Percentiles rank a stretch among this genome's conserved stretches.
Conservation (phyloP, 2,329 filamentous ascomycete species). For the Macrophomina tecta region DNA sequence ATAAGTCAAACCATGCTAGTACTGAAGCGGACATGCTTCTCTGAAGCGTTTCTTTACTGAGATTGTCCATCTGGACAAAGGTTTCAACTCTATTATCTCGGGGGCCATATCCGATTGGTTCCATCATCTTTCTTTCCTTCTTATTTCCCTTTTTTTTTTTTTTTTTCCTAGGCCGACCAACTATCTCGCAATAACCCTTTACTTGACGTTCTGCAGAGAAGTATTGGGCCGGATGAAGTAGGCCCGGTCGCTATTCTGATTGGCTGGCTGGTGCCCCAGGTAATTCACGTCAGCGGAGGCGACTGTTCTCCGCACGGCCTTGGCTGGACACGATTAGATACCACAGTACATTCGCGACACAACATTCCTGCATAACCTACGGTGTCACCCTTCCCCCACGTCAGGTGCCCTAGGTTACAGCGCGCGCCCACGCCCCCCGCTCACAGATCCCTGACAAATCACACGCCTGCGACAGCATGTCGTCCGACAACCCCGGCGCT, state of each 20-base stretch:
- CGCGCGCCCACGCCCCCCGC: background rate
- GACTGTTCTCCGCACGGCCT: slow-evolving; percentile 1
- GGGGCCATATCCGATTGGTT: too few relatives aligned
- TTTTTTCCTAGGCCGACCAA: background rate
- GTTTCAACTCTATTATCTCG: background rate
- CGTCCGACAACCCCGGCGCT: slow-evolving; percentile 15
- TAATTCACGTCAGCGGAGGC: slow-evolving; percentile 23
- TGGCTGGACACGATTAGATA: slow-evolving; percentile 6
- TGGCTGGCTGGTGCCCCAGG: slow-evolving; percentile 3
- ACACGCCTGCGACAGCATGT: slow-evolving; percentile 23
- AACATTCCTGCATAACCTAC: slow-evolving; percentile 27
- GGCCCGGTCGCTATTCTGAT: background rate
- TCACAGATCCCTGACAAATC: slow-evolving; percentile 17
- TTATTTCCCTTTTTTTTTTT: too few relatives aligned
- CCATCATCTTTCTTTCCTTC: too few relatives aligned
- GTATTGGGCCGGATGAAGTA: background rate
- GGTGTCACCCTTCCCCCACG: slow-evolving; percentile 23
- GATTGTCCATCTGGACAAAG: too few relatives aligned
- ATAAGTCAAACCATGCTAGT: too few relatives aligned
- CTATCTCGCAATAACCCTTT: background rate
- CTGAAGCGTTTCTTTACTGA: too few relatives aligned
- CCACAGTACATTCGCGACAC: slow-evolving; percentile 23
- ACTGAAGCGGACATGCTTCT: too few relatives aligned
- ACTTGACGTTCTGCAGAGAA: background rate
- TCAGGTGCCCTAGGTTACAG: slow-evolving; percentile 24